A percentile compares a stretch with the other conserved stretches of the same genome.
Evolutionary conservation across 345 rosid species (phyloP).

Genomic region (Eucalyptus leucophloia): DNA sequence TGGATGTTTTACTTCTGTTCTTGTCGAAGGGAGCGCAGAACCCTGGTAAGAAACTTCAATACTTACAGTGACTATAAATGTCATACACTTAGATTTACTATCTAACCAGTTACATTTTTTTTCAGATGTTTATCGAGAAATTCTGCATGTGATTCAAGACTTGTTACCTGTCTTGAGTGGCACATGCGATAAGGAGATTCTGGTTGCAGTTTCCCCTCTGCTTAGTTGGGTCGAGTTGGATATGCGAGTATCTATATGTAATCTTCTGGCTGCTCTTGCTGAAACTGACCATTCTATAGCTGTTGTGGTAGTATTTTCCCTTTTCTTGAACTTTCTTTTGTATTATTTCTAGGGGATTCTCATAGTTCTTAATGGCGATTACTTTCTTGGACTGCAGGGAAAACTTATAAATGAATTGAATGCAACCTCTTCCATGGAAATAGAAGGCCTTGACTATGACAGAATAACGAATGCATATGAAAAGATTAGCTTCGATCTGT

Average conservation of each 20-base stretch:
- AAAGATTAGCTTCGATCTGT: slow-evolving; percentile 39
- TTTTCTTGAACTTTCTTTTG: not conserved
- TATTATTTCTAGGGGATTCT: not conserved
- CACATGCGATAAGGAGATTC: slow-evolving; percentile 27
- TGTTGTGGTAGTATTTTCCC: slow-evolving; percentile 35
- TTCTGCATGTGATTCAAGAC: slow-evolving; percentile 48
- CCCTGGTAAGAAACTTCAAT: slow-evolving; percentile 35
- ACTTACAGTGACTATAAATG: not conserved
- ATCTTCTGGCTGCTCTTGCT: slow-evolving; percentile 62
- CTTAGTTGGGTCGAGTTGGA: slow-evolving; percentile 53
- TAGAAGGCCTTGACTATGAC: slow-evolving; percentile 82
- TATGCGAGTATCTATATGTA: slow-evolving; percentile 50
- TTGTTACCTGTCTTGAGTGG: slow-evolving; percentile 36
- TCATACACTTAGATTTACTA: not conserved
- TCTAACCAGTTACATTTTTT: not conserved
- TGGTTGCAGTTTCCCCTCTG: slow-evolving; percentile 50
- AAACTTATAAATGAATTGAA: slow-evolving; percentile 50
- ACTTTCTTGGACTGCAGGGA: slow-evolving; percentile 41
- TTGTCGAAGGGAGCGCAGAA: slow-evolving; percentile 32
- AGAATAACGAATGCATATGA: slow-evolving; percentile 49
- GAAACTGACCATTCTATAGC: slow-evolving; percentile 51
- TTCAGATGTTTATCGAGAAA: slow-evolving; percentile 49
- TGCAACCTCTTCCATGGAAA: slow-evolving; percentile 55
- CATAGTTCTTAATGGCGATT: not conserved
- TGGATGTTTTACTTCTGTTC: slow-evolving; percentile 64